Percentiles rank a stretch among this genome's conserved stretches.
Evolutionary conservation across 2,329 filamentous ascomycete genomes (phyloP).

Genomic region (Albifimbria verrucaria): DNA sequence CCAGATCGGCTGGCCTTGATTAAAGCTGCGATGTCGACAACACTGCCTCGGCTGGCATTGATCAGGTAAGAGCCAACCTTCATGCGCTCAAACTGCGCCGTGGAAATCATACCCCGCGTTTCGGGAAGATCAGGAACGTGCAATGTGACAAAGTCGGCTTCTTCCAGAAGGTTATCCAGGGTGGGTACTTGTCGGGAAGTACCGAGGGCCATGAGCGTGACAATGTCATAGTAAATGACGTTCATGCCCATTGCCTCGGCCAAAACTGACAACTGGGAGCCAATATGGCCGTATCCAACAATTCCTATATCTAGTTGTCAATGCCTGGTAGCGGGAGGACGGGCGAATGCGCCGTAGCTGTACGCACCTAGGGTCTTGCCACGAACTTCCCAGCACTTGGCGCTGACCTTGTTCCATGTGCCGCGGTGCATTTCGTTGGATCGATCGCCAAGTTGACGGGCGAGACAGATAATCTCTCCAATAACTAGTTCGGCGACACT

Average conservation of each 20-base stretch:
- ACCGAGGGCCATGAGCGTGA: constrained; percentile 92
- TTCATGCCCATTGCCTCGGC: constrained; percentile 98
- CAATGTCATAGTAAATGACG: constrained; percentile 94
- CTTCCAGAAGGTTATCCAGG: constrained; percentile 70
- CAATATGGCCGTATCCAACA: constrained; percentile 96
- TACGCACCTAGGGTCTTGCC: constrained; percentile 84
- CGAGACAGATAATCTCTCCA: constrained; percentile 85
- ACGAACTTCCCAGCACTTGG: constrained; percentile 95
- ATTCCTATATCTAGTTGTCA: constrained; percentile 54
- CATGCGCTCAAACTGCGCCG: constrained; percentile 78
- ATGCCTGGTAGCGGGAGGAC: not conserved
- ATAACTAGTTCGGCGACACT: constrained; percentile 97
- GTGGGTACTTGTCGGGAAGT: constrained; percentile 79
- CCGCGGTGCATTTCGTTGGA: constrained; percentile 92
- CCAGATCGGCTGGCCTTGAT: constrained; percentile 82
- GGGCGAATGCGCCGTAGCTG: constrained; percentile 1
- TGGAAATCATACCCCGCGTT: constrained; percentile 89
- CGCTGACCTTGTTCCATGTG: constrained; percentile 97
- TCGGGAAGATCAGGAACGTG: constrained; percentile 93
- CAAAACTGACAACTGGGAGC: constrained; percentile 89
- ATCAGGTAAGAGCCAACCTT: constrained; percentile 90
- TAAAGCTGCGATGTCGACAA: constrained; percentile 90
- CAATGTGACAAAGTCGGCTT: constrained; percentile 88
- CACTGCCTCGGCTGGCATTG: constrained; percentile 90
- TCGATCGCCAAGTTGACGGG: constrained; percentile 88